phyloP scores from a whole-genome alignment of 2,329 filamentous ascomycete species.

The Calonectria pseudoturangicola region DNA sequence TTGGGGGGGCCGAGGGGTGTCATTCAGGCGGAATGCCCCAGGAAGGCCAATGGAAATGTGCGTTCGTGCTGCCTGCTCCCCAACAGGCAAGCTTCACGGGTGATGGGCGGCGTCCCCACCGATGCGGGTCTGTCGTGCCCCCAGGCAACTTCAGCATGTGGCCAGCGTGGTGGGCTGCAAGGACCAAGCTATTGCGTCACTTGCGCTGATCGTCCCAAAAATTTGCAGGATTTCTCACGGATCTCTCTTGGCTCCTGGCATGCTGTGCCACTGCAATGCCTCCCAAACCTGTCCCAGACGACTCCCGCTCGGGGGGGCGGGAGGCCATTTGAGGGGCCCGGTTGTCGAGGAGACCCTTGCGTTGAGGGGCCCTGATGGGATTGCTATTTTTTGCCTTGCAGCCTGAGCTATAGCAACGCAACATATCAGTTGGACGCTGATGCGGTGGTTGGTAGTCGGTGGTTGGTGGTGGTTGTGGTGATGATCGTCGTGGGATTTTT shows the following conservation, averaged over 20 bases:
- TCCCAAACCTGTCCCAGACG: constrained; percentile 19
- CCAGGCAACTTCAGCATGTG: constrained; percentile 42
- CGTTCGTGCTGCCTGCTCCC: constrained; percentile 5
- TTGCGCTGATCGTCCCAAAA: constrained; percentile 54
- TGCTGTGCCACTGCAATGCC: constrained; percentile 32
- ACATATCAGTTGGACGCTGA: constrained; percentile 16
- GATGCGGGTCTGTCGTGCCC: constrained; percentile 33
- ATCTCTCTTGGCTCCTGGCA: constrained; percentile 42
- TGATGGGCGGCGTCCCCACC: constrained; percentile 21
- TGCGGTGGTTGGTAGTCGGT: constrained; percentile 3
- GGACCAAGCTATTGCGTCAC: constrained; percentile 58
- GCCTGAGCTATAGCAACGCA: constrained; percentile 21
- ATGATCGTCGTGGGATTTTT: constrained; percentile 6
- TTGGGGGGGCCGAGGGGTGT: constrained; percentile 15
- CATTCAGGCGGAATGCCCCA: constrained; percentile 16
- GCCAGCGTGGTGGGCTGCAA: constrained; percentile 46
- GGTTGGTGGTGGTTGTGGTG: constrained; percentile 12
- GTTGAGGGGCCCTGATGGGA: background rate
- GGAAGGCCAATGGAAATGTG: constrained; percentile 16
- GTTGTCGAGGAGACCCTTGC: constrained; percentile 33
- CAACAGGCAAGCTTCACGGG: constrained; percentile 29
- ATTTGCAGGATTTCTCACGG: constrained; percentile 51
- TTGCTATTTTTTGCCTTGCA: constrained; percentile 1
- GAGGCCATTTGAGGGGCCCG: constrained; percentile 23
- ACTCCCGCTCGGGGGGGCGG: constrained; percentile 20